Evolutionary conservation across 148 eudicot genomes (phyloP).

Genomic region (Camellia granthamiana): DNA sequence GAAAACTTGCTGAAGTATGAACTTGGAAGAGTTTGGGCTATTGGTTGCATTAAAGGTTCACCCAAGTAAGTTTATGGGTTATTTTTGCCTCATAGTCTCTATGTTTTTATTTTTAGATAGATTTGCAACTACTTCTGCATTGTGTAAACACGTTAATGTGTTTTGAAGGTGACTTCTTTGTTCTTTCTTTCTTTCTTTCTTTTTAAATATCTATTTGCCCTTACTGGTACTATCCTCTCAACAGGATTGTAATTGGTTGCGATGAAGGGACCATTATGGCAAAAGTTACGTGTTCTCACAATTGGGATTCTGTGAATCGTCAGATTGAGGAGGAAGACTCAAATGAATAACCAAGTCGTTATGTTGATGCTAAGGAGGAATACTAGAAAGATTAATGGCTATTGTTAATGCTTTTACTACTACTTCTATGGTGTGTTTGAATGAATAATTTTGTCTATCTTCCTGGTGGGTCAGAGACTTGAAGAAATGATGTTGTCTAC

Average conservation of each 20-base stretch:
- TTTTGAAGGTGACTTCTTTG: no score
- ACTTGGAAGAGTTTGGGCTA: conserved; percentile 88
- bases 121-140: background rate
- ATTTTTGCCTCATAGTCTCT: background rate
- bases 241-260: conserved; percentile 27
- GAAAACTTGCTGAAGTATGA: conserved; percentile 83
- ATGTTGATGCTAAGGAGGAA: background rate
- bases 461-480: background rate
- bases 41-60: conserved; percentile 73
- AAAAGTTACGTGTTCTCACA: background rate
- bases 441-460: background rate
- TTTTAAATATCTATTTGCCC: background rate
- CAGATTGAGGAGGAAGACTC: background rate
- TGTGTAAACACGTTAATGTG: no score
- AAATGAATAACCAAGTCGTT: background rate
- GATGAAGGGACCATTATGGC: conserved; percentile 23
- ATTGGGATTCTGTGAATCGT: background rate
- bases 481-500: background rate
- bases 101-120: background rate
- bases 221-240: background rate
- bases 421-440: background rate
- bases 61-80: conserved; percentile 45
- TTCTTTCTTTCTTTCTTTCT: background rate
- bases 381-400: background rate
- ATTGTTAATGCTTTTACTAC: background rate